Conservation (phyloP, 805 yeast genomes). For the Vanderwaltozyma tropicalis region DNA sequence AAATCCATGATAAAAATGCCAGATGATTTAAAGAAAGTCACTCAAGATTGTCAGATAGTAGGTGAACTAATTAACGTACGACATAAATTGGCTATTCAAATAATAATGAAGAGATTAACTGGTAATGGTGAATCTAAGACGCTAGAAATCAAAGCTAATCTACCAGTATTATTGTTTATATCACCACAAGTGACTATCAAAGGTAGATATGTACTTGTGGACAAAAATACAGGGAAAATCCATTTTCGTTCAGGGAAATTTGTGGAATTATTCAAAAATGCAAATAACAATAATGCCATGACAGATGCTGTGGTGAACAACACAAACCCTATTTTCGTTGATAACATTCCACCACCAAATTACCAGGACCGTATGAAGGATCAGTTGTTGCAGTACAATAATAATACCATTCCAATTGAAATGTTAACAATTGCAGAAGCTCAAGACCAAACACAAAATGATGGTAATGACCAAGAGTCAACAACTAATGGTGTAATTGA, state of each 20-base stretch:
- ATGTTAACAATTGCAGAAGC: not conserved
- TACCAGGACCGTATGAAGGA: conserved; percentile 9
- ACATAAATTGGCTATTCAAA: conserved; percentile 68
- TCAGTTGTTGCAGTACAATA: conserved; percentile 24
- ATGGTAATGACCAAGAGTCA: not conserved
- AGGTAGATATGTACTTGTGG: conserved; percentile 31
- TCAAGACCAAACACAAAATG: too few species aligned
- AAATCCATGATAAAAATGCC: conserved; percentile 55
- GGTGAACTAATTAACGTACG: conserved; percentile 58
- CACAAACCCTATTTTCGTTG: conserved; percentile 5
- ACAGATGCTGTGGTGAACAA: conserved; percentile 3
- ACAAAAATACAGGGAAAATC: conserved; percentile 30
- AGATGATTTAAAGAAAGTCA: conserved; percentile 53
- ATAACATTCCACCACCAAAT: conserved; percentile 11
- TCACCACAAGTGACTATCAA: conserved; percentile 63
- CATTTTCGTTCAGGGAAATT: conserved; percentile 33
- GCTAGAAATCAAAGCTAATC: conserved; percentile 76
- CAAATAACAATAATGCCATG: not conserved
- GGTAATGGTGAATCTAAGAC: conserved; percentile 42
- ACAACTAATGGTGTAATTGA: too few species aligned
- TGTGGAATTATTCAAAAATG: conserved; percentile 19
- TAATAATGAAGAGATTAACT: conserved; percentile 38
- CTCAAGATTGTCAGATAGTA: conserved; percentile 73
- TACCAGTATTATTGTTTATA: conserved; percentile 64
- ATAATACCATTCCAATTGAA: not conserved